Percentiles rank a stretch among this genome's conserved stretches.
Evolutionary conservation across 108 stramenopile species (phyloP).

Genomic region (Cylindrotheca fusiformis): DNA sequence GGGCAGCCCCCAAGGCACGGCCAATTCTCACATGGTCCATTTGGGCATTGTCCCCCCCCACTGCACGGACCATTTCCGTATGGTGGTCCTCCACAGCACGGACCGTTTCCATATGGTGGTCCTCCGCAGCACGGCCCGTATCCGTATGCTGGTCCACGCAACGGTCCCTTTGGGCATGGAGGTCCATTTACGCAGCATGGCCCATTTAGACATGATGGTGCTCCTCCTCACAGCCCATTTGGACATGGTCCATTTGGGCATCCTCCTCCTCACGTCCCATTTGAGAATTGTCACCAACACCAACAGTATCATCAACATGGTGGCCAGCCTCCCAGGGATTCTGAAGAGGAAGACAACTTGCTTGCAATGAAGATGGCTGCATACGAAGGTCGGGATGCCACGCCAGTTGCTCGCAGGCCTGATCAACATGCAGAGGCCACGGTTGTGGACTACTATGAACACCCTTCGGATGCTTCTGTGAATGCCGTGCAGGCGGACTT

Average conservation of each 20-base stretch:
- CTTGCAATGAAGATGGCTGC: conserved; percentile 14
- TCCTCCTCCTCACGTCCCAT: not conserved
- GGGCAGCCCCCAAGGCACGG: too few relatives aligned
- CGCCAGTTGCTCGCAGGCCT: not conserved
- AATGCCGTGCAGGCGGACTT: conserved; percentile 34
- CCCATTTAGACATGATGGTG: not conserved
- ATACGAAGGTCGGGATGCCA: not conserved
- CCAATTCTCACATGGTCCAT: too few relatives aligned
- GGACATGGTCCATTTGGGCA: not conserved
- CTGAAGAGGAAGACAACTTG: not conserved
- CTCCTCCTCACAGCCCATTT: too few relatives aligned
- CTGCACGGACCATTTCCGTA: too few relatives aligned
- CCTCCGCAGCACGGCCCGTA: too few relatives aligned
- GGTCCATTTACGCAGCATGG: not conserved
- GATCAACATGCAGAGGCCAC: conserved; percentile 31
- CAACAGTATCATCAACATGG: conserved; percentile 1
- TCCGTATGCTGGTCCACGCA: too few relatives aligned
- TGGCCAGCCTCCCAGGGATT: not conserved
- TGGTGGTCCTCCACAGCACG: too few relatives aligned
- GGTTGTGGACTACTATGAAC: conserved; percentile 25
- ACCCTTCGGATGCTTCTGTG: conserved; percentile 26
- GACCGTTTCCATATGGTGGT: too few relatives aligned
- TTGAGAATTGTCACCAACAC: not conserved
- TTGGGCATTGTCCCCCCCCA: too few relatives aligned
- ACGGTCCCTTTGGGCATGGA: too few relatives aligned